Base-by-base conservation (phyloP, 495 filamentous ascomycete species). In the Schizothecium vesticola region DNA sequence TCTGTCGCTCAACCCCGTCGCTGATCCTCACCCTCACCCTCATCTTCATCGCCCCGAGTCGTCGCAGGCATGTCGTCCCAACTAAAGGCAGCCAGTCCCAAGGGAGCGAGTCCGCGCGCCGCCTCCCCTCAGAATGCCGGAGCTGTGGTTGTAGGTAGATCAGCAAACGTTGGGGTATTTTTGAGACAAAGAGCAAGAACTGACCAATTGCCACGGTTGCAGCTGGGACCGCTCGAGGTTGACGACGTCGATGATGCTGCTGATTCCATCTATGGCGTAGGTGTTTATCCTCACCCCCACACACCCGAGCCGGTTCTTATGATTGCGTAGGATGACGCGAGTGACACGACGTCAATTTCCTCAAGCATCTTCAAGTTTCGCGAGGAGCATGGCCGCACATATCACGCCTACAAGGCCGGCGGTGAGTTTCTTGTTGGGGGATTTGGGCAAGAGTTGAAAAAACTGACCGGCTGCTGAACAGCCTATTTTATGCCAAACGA, bases 341-440 rank as follows among this genome's bases (percentile, higher is more conserved):
- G 64, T 33, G 67, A 66, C 3, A 69, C 64, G 13, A 60, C 63
- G 7, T 80, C 79, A 1, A 59, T 82, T 25, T 63, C 67, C 4
- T 79, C 80, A 2, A 79, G 75, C 63, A 72, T 82, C 29, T 65
- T 75, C 33, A 73, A 75, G 23, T 78, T 80, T 58, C 73, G 77
- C 62, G 64, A 72, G 24, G 80, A 83, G 56, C 78, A 83, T 69
- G 80, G 80, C 9, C 72, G 81, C 36, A 77, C 75, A 33, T 83
- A 82, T 51, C 81, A 82, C 71, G 77, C 77, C 28, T 81, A 78
- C 68, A 79, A 80, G 71, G 77, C 78, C 43, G 80, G 78, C 43
- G 72, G 80, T 80, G 70, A 67, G 76, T 69, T 24, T 26, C 16
- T 9, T n/a, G 19, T 26, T 0, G 23, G 43, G 25, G 62, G 55